Percentiles rank a stretch among this genome's conserved stretches.
Conservation (phyloP, 805 yeast genomes). For the Lipomyces chichibuensis region DNA sequence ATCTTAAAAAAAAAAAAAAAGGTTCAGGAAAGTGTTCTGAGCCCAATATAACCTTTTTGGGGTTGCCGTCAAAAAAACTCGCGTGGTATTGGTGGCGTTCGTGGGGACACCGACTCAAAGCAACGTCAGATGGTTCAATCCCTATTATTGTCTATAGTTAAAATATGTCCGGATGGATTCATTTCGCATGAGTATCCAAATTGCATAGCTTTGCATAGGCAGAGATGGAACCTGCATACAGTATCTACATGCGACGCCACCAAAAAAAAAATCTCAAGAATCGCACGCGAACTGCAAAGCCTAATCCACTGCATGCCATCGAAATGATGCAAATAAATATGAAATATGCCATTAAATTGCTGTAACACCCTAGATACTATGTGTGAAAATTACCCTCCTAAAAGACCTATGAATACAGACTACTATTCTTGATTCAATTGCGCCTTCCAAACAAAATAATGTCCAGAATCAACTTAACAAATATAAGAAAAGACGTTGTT, state of each 20-base stretch:
- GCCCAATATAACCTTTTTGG: neutral
- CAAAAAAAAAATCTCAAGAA: too few relatives aligned
- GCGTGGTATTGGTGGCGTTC: neutral
- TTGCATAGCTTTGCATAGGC: too few relatives aligned
- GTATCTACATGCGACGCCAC: too few relatives aligned
- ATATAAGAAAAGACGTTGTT: neutral
- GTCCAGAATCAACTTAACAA: neutral
- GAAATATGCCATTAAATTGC: neutral
- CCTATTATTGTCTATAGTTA: neutral
- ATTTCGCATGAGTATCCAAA: too few relatives aligned
- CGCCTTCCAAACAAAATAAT: neutral
- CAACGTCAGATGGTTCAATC: too few relatives aligned
- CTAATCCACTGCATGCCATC: neutral
- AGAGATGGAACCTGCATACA: too few relatives aligned
- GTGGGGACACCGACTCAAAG: neutral
- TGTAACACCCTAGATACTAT: neutral
- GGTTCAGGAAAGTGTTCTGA: neutral
- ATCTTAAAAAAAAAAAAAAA: too few relatives aligned
- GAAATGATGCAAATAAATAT: neutral
- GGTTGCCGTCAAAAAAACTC: neutral
- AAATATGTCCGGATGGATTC: too few relatives aligned
- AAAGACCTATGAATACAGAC: neutral
- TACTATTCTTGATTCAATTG: neutral
- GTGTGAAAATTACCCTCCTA: neutral
- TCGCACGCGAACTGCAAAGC: too few relatives aligned